Evolutionary conservation across 169 alveolate species (phyloP).

Genomic region (Plasmodium vivax): DNA sequence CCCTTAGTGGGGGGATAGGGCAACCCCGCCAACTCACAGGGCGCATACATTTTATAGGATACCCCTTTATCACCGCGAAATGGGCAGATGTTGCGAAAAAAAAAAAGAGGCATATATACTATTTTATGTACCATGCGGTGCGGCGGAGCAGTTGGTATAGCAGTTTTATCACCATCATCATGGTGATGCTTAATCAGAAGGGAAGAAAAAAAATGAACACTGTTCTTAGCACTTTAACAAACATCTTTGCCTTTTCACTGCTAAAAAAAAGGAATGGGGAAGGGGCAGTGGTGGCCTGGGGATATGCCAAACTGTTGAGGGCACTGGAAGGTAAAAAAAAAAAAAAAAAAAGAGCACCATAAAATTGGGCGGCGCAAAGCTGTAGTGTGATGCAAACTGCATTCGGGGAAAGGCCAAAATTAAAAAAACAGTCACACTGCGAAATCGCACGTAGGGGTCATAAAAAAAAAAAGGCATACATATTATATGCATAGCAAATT

Average conservation of each 20-base stretch:
- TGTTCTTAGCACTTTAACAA: background rate
- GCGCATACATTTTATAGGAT: background rate
- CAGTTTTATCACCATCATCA: background rate
- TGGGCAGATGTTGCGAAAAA: background rate
- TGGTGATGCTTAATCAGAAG: background rate
- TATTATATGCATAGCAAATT: background rate
- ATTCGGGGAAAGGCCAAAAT: background rate
- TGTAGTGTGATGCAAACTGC: background rate
- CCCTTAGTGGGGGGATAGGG: background rate
- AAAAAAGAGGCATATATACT: background rate
- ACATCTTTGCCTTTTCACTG: background rate
- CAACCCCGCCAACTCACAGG: background rate
- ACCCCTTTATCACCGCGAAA: constrained; percentile 35
- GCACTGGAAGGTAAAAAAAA: background rate
- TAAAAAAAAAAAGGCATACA: background rate
- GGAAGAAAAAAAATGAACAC: background rate
- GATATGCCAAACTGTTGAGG: background rate
- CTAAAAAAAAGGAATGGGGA: background rate
- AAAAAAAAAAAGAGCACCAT: background rate
- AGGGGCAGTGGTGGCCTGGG: background rate
- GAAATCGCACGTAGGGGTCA: background rate
- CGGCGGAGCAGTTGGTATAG: background rate
- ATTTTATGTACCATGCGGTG: background rate
- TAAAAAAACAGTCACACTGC: background rate
- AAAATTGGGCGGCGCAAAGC: background rate